Evolutionary conservation across 805 yeast genomes (phyloP), one percentile per base, ranked within the genome.

Genomic region (Cyberlindnera xylosilytica): DNA sequence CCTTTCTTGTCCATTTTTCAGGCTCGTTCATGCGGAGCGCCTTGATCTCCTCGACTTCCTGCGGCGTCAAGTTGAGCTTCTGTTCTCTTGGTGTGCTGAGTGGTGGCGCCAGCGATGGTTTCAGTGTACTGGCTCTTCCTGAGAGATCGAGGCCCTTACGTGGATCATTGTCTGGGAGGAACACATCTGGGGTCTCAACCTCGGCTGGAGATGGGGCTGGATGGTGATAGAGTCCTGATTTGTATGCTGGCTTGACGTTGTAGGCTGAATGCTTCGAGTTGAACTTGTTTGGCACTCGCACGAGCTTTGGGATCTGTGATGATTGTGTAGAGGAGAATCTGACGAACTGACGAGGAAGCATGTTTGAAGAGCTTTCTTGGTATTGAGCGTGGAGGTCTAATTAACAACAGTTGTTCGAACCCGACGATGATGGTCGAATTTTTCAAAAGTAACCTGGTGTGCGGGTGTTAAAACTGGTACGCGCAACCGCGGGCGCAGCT

Each of bases 211-310:
- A 76, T 19, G 88, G 89, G 32, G 87, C 74, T 16, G 81, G 81
- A 49, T 76, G 71, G 54, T 68, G 70, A 31, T 79, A 76, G 20
- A 86, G 64, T 5, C 91, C 91, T 19, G 74, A 65, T 20, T 32
- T 30, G 45, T 76, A 75, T 51, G 75, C 74, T 61, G 83, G 79
- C 58, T 82, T 85, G 53, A 56, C 51, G 41, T 56, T 56, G 29
- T 72, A 75, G 8, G 87, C 81, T 18, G 91, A 83, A 44, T 79
- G 69, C 31, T 65, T 66, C 8, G 78, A 72, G 60, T 85, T 83
- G 66, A 69, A 85, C 49, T 73, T 70, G 43, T 81, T 70, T 22
- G 85, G 83, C 38, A 71, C 69, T 36, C 66, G 41, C 16, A 39
- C 41, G 26, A 49, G 39, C 38, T 46, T 51, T n/a, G 41, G 40